Evolutionary conservation across 139 green algal genomes (phyloP), one percentile per base, ranked within the genome.

Genomic region (Desmodesmus armatus): DNA sequence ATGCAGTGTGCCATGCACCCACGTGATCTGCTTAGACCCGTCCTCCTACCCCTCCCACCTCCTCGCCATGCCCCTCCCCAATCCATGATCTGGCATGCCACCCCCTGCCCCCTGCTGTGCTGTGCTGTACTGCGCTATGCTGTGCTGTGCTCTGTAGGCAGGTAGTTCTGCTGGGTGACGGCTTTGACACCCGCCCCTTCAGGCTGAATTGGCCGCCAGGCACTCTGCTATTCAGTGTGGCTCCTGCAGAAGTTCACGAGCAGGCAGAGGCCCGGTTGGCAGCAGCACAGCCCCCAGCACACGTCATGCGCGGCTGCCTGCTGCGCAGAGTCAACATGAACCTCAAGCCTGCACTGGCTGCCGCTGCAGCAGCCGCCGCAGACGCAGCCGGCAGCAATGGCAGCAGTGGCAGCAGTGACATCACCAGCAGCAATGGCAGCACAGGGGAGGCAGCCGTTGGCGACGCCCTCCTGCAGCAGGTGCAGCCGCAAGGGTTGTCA

Each of bases 81-180:
- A n/a, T n/a, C n/a, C n/a, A n/a, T n/a, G n/a, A n/a, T n/a, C n/a
- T n/a, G n/a, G n/a, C n/a, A n/a, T n/a, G n/a, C n/a, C n/a, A n/a
- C n/a, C n/a, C n/a, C n/a, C n/a, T n/a, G n/a, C n/a, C n/a, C n/a
- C n/a, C n/a, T n/a, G n/a, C n/a, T n/a, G n/a, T n/a, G n/a, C n/a
- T n/a, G n/a, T n/a, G n/a, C n/a, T n/a, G n/a, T n/a, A n/a, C n/a
- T n/a, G n/a, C n/a, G n/a, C n/a, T n/a, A n/a, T n/a, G n/a, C n/a
- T n/a, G 21, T 63, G 53, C 53, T 65, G 0, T 44, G 29, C 9
- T 44, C 0, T 70, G 29, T 27, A 11, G 55, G 62, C 91, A 97
- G 90, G 92, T 96, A 4, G 92, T 98, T 31, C 81, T 98, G 39
- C 17, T 98, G 41, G 94, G 93, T 3, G 90, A 94, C 78, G 94